Percentiles rank a stretch among this genome's conserved stretches.
These are phyloP conservation scores for Casuarina glauca DNA, from an alignment of 306 rosid species.

Conservation along the genomic window DNA sequence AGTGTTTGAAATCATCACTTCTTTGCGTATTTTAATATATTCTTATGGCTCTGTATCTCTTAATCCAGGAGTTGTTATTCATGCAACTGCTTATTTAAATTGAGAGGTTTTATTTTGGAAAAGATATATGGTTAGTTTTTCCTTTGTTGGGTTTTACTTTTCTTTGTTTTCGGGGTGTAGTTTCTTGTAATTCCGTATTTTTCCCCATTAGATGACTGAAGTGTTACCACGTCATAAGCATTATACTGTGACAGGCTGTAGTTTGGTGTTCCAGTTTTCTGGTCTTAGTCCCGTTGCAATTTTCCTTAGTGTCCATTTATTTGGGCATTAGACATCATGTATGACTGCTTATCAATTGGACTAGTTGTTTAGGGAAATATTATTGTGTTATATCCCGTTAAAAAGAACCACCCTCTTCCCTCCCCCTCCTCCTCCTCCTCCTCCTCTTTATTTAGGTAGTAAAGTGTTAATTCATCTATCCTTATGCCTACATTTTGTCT, in stretches of 20 bases:
- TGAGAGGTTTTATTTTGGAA: neutral
- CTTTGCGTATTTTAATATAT: neutral
- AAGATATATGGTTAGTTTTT: neutral
- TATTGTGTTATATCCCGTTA: neutral
- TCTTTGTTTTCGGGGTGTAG: neutral
- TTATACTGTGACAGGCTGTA: neutral
- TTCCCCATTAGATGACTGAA: neutral
- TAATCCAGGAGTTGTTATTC: neutral
- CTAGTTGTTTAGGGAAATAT: neutral
- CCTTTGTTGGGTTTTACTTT: neutral
- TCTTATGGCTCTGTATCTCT: neutral
- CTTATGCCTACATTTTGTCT: neutral
- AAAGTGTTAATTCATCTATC: neutral
- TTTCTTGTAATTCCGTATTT: neutral
- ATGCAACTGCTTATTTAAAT: neutral
- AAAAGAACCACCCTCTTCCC: too few species aligned
- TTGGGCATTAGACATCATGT: neutral
- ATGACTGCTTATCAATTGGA: neutral
- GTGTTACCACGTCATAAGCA: neutral
- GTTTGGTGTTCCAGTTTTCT: neutral
- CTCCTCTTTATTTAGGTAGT: neutral
- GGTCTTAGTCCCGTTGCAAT: neutral
- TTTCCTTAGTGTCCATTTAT: neutral
- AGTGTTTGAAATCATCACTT: neutral
- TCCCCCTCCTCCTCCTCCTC: neutral